phyloP scores from a whole-genome alignment of 805 yeast genomes.

The Kazachstania viticola region DNA sequence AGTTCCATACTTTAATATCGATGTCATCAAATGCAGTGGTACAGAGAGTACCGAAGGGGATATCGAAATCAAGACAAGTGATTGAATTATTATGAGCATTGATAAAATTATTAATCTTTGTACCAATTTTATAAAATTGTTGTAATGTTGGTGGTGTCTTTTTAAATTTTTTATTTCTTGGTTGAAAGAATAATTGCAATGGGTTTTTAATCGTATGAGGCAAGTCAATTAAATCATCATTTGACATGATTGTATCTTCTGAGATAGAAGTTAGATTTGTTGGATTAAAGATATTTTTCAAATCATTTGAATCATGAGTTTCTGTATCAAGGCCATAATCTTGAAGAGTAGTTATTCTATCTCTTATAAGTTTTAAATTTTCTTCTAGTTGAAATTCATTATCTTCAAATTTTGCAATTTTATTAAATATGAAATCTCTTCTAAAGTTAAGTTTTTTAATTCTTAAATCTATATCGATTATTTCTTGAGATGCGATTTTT shows the following conservation, averaged over 20 bases:
- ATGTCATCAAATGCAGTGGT: slow-evolving; percentile 65
- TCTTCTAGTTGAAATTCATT: too few species aligned
- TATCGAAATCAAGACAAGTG: slow-evolving; percentile 52
- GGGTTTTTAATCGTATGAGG: too few species aligned
- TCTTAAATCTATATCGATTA: slow-evolving; percentile 49
- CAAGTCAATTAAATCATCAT: too few species aligned
- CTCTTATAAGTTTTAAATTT: too few species aligned
- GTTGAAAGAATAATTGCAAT: slow-evolving; percentile 17
- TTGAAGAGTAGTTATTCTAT: too few species aligned
- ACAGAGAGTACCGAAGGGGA: slow-evolving; percentile 63
- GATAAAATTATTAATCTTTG: slow-evolving; percentile 36
- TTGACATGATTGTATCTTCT: too few species aligned
- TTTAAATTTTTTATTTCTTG: slow-evolving; percentile 26
- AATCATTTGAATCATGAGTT: too few species aligned
- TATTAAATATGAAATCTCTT: slow-evolving; percentile 44
- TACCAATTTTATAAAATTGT: slow-evolving; percentile 50
- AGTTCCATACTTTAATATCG: slow-evolving; percentile 76
- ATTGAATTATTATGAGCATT: slow-evolving; percentile 43
- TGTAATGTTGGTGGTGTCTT: slow-evolving; percentile 38
- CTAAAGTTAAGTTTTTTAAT: slow-evolving; percentile 39
- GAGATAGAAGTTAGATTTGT: too few species aligned
- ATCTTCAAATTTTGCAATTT: too few species aligned
- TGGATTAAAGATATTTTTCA: too few species aligned
- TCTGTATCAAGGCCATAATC: too few species aligned
- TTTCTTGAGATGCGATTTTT: slow-evolving; percentile 52